These are phyloP conservation scores for Rhododendron williamsianum DNA, from an alignment of 148 eudicot genomes.

Conservation along the genomic window DNA sequence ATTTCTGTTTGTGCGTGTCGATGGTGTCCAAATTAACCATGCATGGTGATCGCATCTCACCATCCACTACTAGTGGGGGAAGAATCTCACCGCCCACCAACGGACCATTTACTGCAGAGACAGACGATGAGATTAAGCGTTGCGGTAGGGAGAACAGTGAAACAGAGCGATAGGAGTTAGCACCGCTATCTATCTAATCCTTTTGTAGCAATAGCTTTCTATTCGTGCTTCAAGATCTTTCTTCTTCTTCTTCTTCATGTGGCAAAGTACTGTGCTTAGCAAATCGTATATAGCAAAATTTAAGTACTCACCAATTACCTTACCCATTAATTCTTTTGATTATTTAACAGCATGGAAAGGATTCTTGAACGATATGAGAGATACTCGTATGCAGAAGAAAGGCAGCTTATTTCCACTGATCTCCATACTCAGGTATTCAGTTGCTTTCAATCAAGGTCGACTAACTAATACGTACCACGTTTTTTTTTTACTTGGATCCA, in stretches of 20 bases:
- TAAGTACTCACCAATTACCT: neutral
- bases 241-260: neutral
- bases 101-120: no score
- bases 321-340: neutral
- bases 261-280: neutral
- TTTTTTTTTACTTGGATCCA: no score
- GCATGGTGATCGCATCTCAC: no score
- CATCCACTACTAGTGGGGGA: no score
- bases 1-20: no score
- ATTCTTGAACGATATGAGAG: constrained; percentile 22
- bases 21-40: no score
- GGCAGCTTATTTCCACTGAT: constrained; percentile 11
- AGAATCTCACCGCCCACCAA: no score
- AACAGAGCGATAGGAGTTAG: no score
- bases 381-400: constrained; percentile 19
- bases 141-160: no score
- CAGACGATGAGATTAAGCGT: no score
- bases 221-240: neutral
- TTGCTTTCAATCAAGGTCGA: neutral
- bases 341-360: constrained; percentile 24
- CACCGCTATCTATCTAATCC: neutral
- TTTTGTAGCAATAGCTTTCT: neutral
- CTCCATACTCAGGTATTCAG: constrained; percentile 9
- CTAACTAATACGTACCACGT: neutral
- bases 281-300: neutral